A percentile compares a stretch with the other conserved stretches of the same genome.
phyloP scores from a whole-genome alignment of 2,329 filamentous ascomycete species.

The Exophiala spinifera region DNA sequence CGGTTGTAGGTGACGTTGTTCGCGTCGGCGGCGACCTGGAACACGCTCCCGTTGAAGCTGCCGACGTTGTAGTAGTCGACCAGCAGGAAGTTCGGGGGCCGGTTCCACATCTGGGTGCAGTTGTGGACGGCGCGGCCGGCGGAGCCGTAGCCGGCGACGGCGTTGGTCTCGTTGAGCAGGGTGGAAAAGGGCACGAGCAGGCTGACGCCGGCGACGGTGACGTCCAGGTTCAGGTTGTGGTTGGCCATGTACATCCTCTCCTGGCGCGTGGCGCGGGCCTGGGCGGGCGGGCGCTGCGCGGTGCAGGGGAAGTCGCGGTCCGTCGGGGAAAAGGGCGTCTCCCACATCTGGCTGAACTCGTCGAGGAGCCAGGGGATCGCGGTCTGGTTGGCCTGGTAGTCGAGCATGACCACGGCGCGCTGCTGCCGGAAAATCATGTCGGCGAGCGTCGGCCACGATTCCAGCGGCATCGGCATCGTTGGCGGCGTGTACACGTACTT shows the following conservation, averaged over 20 bases:
- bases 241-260: slow-evolving; percentile 77
- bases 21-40: slow-evolving; percentile 65
- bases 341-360: slow-evolving; percentile 85
- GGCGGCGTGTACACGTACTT: slow-evolving; percentile 72
- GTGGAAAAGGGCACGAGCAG: slow-evolving; percentile 71
- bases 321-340: slow-evolving; percentile 79
- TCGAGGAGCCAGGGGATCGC: slow-evolving; percentile 80
- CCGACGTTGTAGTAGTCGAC: slow-evolving; percentile 83
- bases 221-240: slow-evolving; percentile 82
- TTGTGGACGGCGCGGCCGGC: slow-evolving; percentile 62
- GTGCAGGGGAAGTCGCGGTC: slow-evolving; percentile 71
- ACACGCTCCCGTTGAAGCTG: slow-evolving; percentile 67
- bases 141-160: slow-evolving; percentile 61
- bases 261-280: slow-evolving; percentile 45
- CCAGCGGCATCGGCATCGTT: slow-evolving; percentile 64
- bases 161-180: slow-evolving; percentile 70
- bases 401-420: slow-evolving; percentile 76
- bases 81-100: slow-evolving; percentile 72
- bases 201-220: slow-evolving; percentile 61
- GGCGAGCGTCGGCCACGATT: slow-evolving; percentile 80
- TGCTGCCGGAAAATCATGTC: slow-evolving; percentile 70
- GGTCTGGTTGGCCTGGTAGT: slow-evolving; percentile 78
- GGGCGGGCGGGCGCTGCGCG: slow-evolving; percentile 68
- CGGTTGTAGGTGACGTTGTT: slow-evolving; percentile 69
- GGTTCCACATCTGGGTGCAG: slow-evolving; percentile 63